phyloP scores from a whole-genome alignment of 768 basidiomycete genomes.

The Bullera alba region DNA sequence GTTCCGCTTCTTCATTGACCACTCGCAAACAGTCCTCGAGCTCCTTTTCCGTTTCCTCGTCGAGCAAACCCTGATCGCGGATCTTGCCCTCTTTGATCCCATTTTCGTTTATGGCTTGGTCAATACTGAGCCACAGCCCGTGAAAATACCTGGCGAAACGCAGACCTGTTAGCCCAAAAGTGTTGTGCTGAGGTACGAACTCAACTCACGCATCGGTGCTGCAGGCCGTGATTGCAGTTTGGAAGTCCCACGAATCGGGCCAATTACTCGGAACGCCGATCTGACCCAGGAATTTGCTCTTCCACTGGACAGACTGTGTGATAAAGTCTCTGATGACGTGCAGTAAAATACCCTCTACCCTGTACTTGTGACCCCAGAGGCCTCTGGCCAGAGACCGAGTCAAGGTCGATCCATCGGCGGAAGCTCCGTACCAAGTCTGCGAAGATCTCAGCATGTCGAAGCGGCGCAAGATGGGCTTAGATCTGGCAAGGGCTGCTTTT shows the following conservation, averaged over 20 bases:
- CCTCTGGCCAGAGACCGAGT: slow-evolving; percentile 73
- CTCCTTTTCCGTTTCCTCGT: slow-evolving; percentile 61
- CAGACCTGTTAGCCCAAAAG: background rate
- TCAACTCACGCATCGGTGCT: slow-evolving; percentile 19
- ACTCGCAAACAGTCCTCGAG: slow-evolving; percentile 46
- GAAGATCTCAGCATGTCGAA: too few relatives aligned
- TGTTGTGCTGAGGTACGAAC: background rate
- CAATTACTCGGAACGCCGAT: slow-evolving; percentile 84
- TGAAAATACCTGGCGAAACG: slow-evolving; percentile 60
- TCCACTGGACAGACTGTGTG: slow-evolving; percentile 61
- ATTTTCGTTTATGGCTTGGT: slow-evolving; percentile 74
- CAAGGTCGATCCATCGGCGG: slow-evolving; percentile 74
- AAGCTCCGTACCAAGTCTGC: slow-evolving; percentile 78
- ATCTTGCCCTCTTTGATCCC: slow-evolving; percentile 59
- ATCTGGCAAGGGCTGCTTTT: background rate
- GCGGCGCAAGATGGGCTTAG: background rate
- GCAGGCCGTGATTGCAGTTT: slow-evolving; percentile 63
- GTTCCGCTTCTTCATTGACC: slow-evolving; percentile 60
- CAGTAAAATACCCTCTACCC: slow-evolving; percentile 68
- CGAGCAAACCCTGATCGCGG: slow-evolving; percentile 51
- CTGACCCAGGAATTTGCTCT: slow-evolving; percentile 62
- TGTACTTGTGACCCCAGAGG: slow-evolving; percentile 71
- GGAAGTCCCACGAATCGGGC: slow-evolving; percentile 82
- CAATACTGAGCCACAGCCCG: slow-evolving; percentile 80
- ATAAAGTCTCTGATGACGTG: slow-evolving; percentile 59